phyloP scores from a whole-genome alignment of 805 yeast genomes.

The Kodamaea nitidulidarum region DNA sequence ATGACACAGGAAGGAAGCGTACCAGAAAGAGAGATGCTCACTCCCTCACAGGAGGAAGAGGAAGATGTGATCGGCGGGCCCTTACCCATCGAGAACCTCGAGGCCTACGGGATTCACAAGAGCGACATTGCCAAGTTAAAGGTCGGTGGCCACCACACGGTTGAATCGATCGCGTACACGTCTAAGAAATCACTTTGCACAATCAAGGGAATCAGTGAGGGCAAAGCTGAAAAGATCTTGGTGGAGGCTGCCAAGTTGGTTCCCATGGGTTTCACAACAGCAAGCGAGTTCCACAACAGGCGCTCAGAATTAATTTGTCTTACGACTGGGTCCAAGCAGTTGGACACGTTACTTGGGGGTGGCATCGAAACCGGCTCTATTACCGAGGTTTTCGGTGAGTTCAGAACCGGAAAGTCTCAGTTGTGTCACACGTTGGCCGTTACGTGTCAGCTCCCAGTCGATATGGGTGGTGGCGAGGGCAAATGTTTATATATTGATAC shows the following conservation, averaged over 20 bases:
- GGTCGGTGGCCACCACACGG: constrained; percentile 84
- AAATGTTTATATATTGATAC: constrained; percentile 94
- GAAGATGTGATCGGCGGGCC: constrained; percentile 59
- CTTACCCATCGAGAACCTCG: constrained; percentile 48
- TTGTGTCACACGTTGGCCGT: constrained; percentile 95
- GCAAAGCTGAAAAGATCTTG: constrained; percentile 83
- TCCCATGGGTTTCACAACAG: constrained; percentile 96
- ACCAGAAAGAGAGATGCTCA: constrained; percentile 5
- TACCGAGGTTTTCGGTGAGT: constrained; percentile 95
- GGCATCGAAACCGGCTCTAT: constrained; percentile 97
- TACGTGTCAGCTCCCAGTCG: constrained; percentile 93
- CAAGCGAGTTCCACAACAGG: constrained; percentile 87
- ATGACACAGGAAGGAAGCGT: constrained; percentile 12
- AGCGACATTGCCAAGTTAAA: constrained; percentile 75
- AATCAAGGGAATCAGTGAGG: constrained; percentile 91
- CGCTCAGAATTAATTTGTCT: constrained; percentile 87
- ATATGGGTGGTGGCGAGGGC: constrained; percentile 98
- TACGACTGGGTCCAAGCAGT: constrained; percentile 92
- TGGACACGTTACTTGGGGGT: constrained; percentile 91
- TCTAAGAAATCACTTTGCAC: constrained; percentile 74
- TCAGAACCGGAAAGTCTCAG: constrained; percentile 96
- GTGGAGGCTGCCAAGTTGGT: constrained; percentile 82
- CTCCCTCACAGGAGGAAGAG: constrained; percentile 32
- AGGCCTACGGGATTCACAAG: constrained; percentile 83
- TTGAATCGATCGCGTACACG: constrained; percentile 89